Base-by-base conservation (phyloP, 2,329 filamentous ascomycete genomes). In the Fusarium hainanense region DNA sequence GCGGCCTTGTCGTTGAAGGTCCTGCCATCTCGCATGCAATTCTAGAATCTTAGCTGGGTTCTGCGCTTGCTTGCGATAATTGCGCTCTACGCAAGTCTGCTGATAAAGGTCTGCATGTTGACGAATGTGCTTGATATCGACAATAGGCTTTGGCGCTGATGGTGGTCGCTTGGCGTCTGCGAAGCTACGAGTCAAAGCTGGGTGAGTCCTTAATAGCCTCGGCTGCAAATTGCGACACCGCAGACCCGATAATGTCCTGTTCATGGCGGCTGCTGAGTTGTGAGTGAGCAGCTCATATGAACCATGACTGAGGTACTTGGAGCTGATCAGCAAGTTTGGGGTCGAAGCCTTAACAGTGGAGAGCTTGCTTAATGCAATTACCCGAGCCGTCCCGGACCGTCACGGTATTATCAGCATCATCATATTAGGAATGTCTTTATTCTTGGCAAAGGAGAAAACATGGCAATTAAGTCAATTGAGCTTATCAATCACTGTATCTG, bases 121-220 rank as follows among this genome's bases (percentile, higher is more conserved):
- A 61, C 94, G 94, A 78, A 99, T 97, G 82, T 96, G 91, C 79
- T 93, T 95, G 77, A 97, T 87, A 82, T 98, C 92, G 71, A 97
- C 87, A 48, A 87, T 87, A 27, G 93, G 89, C 78, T 93, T 95
- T 13, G 93, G 94, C 16, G 93, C 94, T 54, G 87, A 90, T 3
- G 91, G 85, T 7, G 92, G 92, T 41, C 90, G 85, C 61, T 78
- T 79, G 46, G 63, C 56, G 48, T 77, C 75, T 49, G 74, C 70
- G 41, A 76, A 73, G 61, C 66, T 50, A 46, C 75, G 75, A 44
- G 37, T 42, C 37, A 66, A 40, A 54, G 57, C 46, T 5, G 64
- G 54, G 11, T 57, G 63, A 28, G 69, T 52, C 25, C 12, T 37
- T 23, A 23, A 28, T 41, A 61, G 46, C 56, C 52, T 66, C 27